Evolutionary conservation across 129 eudicot species (phyloP).

Genomic region (Saposhnikovia divaricata): DNA sequence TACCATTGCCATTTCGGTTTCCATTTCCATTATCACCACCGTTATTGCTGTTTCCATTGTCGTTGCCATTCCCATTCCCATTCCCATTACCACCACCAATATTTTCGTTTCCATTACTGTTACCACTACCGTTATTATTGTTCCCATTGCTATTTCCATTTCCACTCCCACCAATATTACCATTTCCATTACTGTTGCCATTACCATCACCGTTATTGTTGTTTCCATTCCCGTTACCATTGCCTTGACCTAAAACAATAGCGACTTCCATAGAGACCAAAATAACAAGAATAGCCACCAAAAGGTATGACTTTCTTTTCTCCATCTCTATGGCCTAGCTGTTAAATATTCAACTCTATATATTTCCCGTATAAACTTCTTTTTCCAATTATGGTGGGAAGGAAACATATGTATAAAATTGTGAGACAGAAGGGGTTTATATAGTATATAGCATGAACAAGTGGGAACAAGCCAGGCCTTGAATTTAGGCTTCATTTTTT

Average conservation of each 20-base stretch:
- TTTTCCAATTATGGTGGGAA: not conserved
- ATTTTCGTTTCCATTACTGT: not conserved
- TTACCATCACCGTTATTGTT: too few relatives aligned
- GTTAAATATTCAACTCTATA: not conserved
- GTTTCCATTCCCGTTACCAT: not conserved
- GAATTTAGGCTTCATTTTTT: not conserved
- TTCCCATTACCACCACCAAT: too few relatives aligned
- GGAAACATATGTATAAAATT: not conserved
- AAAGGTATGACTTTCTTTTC: slow-evolving; percentile 26
- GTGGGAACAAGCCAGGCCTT: not conserved
- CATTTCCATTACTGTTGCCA: not conserved
- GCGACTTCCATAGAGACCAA: slow-evolving; percentile 26
- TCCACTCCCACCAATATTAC: not conserved
- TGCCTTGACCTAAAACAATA: slow-evolving; percentile 22
- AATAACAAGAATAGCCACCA: slow-evolving; percentile 38
- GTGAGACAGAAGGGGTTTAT: not conserved
- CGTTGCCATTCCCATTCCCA: too few relatives aligned
- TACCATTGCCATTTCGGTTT: too few relatives aligned
- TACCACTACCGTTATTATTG: not conserved
- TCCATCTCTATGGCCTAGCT: slow-evolving; percentile 17
- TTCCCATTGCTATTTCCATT: not conserved
- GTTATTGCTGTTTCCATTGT: too few relatives aligned
- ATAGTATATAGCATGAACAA: not conserved
- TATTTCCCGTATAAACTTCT: not conserved
- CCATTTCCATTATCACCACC: too few relatives aligned